Percentiles rank a stretch among this genome's conserved stretches.
These are phyloP conservation scores for Larix kaempferi DNA, from an alignment of 75 land plant genomes.

Conservation along the genomic window DNA sequence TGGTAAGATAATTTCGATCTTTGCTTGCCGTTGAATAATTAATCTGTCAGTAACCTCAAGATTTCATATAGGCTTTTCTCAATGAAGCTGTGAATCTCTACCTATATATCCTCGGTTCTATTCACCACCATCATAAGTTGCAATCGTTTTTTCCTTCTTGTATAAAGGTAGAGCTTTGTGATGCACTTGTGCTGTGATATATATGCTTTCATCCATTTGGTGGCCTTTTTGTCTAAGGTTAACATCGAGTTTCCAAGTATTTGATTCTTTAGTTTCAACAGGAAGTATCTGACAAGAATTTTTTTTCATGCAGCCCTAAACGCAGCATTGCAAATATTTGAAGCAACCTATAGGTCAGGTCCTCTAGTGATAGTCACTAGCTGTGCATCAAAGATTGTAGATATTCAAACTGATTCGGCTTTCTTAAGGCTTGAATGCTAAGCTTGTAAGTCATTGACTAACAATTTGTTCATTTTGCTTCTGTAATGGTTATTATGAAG, in stretches of 20 bases:
- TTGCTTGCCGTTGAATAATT: neutral
- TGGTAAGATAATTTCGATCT: neutral
- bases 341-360: neutral
- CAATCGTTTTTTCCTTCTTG: neutral
- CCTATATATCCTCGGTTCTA: neutral
- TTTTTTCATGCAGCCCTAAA: slow-evolving; percentile 6
- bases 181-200: neutral
- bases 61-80: neutral
- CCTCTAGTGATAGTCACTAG: neutral
- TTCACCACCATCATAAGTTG: neutral
- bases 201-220: neutral
- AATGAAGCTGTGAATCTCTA: neutral
- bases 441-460: slow-evolving; percentile 1
- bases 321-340: slow-evolving; percentile 14
- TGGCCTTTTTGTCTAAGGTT: too few relatives aligned
- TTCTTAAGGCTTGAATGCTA: slow-evolving; percentile 10
- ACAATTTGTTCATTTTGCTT: neutral
- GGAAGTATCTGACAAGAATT: neutral
- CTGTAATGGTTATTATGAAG: neutral
- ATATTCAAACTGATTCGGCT: slow-evolving; percentile 6
- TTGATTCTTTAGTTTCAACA: neutral
- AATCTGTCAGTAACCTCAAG: neutral
- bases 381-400: slow-evolving; percentile 9
- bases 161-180: neutral
- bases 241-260: neutral